A percentile compares a stretch with the other conserved stretches of the same genome.
phyloP scores from a whole-genome alignment of 352 stramenopile species.

The Blastocystis sp. region DNA sequence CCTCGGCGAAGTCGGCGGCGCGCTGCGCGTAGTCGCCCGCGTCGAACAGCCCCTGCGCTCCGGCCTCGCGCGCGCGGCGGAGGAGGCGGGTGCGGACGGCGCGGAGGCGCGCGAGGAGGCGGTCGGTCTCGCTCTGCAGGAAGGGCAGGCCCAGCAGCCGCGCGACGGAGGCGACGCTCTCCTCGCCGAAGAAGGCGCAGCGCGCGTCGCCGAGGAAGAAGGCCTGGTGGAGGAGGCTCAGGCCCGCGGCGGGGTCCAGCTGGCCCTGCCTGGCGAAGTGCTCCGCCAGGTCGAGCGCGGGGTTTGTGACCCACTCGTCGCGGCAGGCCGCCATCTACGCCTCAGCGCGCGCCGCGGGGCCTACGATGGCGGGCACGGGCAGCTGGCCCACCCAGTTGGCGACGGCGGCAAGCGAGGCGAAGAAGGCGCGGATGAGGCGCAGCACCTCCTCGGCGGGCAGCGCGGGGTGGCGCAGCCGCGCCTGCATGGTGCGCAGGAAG shows the following conservation, averaged over 20 bases:
- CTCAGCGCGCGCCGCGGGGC: neutral
- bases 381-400: neutral
- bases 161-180: neutral
- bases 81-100: neutral
- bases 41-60: neutral
- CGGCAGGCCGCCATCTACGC: slow-evolving; percentile 2
- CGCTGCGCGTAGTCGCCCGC: neutral
- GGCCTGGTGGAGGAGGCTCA: neutral
- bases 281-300: neutral
- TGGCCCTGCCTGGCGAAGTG: neutral
- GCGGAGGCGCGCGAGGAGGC: neutral
- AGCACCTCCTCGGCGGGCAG: neutral
- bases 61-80: neutral
- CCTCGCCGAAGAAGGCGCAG: neutral
- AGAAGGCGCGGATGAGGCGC: neutral
- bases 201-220: neutral
- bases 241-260: neutral
- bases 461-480: neutral
- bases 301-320: neutral
- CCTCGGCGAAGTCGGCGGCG: neutral
- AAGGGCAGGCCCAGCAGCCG: neutral
- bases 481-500: neutral
- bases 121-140: neutral
- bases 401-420: neutral
- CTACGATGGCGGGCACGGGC: neutral